phyloP scores from a whole-genome alignment of 2,329 filamentous ascomycete species.

The Trichophyton mentagrophytes region DNA sequence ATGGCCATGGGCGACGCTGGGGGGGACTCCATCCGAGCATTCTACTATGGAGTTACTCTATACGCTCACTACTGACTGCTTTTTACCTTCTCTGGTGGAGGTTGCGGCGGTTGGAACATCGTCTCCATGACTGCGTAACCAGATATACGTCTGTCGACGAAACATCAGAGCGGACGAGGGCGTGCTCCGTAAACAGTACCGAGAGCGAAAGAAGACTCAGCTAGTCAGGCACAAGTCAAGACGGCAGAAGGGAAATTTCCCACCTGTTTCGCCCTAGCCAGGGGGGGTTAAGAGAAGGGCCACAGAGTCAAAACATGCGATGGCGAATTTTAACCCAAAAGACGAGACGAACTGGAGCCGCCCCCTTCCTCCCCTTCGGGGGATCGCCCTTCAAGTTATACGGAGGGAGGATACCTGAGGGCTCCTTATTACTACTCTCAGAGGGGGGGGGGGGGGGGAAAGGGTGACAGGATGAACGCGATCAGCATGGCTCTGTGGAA shows the following conservation, averaged over 20 bases:
- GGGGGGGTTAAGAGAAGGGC: neutral
- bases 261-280: neutral
- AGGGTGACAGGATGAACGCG: neutral
- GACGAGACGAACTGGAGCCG: neutral
- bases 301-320: neutral
- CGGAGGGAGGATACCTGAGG: neutral
- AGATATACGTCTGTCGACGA: no score
- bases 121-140: no score
- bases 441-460: neutral
- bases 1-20: no score
- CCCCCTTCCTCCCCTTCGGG: neutral
- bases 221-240: neutral
- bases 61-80: no score
- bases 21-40: no score
- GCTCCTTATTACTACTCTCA: no score
- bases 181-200: no score
- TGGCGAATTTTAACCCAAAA: neutral
- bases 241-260: neutral
- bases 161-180: no score
- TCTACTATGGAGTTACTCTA: no score
- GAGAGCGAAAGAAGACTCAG: neutral
- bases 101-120: no score
- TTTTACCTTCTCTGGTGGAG: no score
- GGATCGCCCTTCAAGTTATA: neutral
- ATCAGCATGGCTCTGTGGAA: conserved; percentile 1